A percentile compares a stretch with the other conserved stretches of the same genome.
phyloP scores from a whole-genome alignment of 108 stramenopile genomes.

The Nitzschia sp. region DNA sequence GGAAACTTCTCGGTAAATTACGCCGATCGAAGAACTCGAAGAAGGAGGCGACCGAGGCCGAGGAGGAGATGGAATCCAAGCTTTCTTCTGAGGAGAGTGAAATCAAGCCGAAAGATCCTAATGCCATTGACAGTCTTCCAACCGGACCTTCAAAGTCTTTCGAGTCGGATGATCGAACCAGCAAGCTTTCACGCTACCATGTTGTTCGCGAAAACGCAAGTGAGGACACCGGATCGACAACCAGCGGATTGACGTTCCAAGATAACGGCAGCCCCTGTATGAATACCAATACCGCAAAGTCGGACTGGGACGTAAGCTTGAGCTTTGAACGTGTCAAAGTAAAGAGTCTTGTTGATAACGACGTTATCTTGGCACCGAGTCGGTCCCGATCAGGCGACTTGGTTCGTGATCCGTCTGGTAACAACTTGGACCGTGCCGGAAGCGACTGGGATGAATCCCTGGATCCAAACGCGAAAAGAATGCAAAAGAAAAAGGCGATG shows the following conservation, averaged over 20 bases:
- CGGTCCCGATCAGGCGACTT: not conserved
- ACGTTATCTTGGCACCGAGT: not conserved
- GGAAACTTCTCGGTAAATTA: conserved; percentile 3
- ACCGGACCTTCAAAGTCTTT: conserved; percentile 12
- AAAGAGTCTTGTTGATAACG: not conserved
- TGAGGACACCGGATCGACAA: not conserved
- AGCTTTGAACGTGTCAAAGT: not conserved
- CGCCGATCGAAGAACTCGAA: not conserved
- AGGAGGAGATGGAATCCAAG: not conserved
- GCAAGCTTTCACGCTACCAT: conserved; percentile 12
- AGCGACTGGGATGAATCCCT: not conserved
- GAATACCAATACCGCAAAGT: not conserved
- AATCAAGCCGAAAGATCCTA: not conserved
- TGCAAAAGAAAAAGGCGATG: not conserved
- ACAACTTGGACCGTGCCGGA: not conserved
- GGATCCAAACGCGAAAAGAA: not conserved
- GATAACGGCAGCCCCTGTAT: too few relatives aligned
- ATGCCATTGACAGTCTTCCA: not conserved
- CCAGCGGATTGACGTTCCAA: not conserved
- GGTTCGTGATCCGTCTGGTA: not conserved
- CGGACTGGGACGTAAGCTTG: conserved; percentile 1
- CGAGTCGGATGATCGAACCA: not conserved
- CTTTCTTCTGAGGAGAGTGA: not conserved
- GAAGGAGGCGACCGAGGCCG: not conserved
- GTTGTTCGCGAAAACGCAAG: not conserved